These are phyloP conservation scores for Venturia asperata DNA, from an alignment of 2,329 filamentous ascomycete species.

Conservation along the genomic window DNA sequence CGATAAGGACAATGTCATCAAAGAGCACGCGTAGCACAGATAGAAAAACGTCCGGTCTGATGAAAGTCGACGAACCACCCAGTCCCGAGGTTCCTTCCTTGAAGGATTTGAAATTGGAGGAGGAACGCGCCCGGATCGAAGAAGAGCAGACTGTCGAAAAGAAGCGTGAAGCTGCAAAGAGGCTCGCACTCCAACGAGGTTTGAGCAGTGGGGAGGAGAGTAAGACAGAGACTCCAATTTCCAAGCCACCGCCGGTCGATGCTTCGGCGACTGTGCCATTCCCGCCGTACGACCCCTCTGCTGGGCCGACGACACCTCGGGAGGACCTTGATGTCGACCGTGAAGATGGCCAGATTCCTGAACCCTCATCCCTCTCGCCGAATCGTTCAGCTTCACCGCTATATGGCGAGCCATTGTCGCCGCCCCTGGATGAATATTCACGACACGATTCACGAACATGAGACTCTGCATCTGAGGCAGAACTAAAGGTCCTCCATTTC, in stretches of 20 bases:
- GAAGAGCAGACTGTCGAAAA: slow-evolving; percentile 51
- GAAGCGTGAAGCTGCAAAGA: slow-evolving; percentile 49
- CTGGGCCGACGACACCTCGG: slow-evolving; percentile 2
- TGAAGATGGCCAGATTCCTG: not conserved
- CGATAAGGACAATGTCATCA: slow-evolving; percentile 40
- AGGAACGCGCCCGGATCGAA: slow-evolving; percentile 45
- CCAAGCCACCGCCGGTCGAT: not conserved
- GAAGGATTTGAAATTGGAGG: slow-evolving; percentile 50
- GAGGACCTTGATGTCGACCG: not conserved
- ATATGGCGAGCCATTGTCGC: not conserved
- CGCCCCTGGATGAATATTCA: not conserved
- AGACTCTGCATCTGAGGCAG: not conserved
- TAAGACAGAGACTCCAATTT: slow-evolving; percentile 4
- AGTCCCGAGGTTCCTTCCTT: slow-evolving; percentile 40
- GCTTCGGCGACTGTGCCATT: slow-evolving; percentile 14
- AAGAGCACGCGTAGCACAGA: slow-evolving; percentile 33
- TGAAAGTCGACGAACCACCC: slow-evolving; percentile 26
- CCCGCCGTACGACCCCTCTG: slow-evolving; percentile 3
- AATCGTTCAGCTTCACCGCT: not conserved
- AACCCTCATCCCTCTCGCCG: not conserved
- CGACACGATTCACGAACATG: not conserved
- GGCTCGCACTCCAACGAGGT: slow-evolving; percentile 49
- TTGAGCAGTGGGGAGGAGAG: slow-evolving; percentile 29
- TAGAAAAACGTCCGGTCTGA: slow-evolving; percentile 23
- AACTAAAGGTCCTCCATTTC: not conserved